Evolutionary conservation across 1,284 basidiomycete genomes (phyloP), one percentile per base, ranked within the genome.

Genomic region (Trametes hirsuta): DNA sequence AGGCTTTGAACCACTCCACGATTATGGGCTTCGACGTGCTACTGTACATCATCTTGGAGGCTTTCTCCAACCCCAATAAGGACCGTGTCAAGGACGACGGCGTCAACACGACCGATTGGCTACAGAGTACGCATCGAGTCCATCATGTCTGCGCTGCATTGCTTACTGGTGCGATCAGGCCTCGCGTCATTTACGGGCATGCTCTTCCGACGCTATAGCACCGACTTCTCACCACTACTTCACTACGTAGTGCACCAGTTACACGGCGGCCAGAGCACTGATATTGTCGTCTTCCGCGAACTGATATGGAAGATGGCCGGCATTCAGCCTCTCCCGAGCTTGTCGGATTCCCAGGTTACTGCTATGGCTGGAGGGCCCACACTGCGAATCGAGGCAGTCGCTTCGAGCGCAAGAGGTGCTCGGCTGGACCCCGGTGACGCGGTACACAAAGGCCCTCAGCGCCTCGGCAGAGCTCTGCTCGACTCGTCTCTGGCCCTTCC

Each of bases 271-370:
- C 90, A 95, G 71, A 87, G 91, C 1, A 91, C 93, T 18, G 97
- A 98, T 69, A 86, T 99, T 47, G 84, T 97, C 36, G 92, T 99
- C 37, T 80, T 99, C 22, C 87, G 93, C 46, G 95, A 98, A 71
- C 79, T 99, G 53, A 93, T 99, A 58, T 91, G 88, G 80, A 94
- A 95, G 72, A 98, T 98, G 94, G 90, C 94, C 4, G 95, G 93
- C 4, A 94, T 98, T 63, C 92, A 98, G 70, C 93, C 94, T 10
- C 79, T 98, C 50, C 92, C 93, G 1, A 94, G 88, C 72, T 79
- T 98, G 46, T 93, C 94, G 1, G 93, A 97, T 64, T 81, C 87
- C 0, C 96, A 99, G 74, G 86, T 99, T 48, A 76, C 84, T 36
- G 93, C 94, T 1, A 94, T 97, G 83, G 91, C 93, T 2, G 94